Base-by-base conservation (phyloP, 2,329 filamentous ascomycete genomes). In the Neofusicoccum cordaticola region DNA sequence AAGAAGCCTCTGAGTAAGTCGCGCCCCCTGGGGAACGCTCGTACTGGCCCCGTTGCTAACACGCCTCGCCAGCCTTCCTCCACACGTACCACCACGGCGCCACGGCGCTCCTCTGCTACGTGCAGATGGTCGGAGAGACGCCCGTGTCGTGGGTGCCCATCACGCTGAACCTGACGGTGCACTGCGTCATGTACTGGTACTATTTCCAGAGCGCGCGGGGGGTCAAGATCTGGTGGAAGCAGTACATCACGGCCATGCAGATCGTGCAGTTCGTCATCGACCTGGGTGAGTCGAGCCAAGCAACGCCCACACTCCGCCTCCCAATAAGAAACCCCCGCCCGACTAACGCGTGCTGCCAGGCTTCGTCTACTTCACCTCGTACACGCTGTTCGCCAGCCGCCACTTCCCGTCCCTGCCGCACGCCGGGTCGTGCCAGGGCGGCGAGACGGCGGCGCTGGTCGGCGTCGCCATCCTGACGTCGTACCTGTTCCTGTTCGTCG, bases 161-260 rank as follows among this genome's bases (percentile, higher is more conserved):
- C 77, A 90, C 87, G 62, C 88, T 98, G 72, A 98, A 98, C 85
- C 83, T 98, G 75, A 88, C 87, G 68, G 94, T 98, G 64, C 94
- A 98, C 82, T 94, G 97, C 66, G 91, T 97, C 77, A 98, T 98
- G 94, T 98, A 98, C 89, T 97, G 93, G 93, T 97, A 97, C 88
- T 98, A 98, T 87, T 98, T 98, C 89, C 94, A 97, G 85, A 93
- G 92, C 75, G 93, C 94, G 64, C 92, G 94, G 72, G 94, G 94
- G 71, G 87, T 98, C 79, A 90, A 89, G 74, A 95, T 97, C 82
- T 97, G 93, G 93, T 98, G 94, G 94, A 98, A 98, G 90, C 92
- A 97, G 83, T 98, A 94, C 90, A 96, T 98, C 77, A 98, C 94
- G 72, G 91, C 93, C 75, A 90, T 97, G 75, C 94, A 98, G 82